phyloP scores from a whole-genome alignment of 164 flowering plant genomes.

The Protea cynaroides region DNA sequence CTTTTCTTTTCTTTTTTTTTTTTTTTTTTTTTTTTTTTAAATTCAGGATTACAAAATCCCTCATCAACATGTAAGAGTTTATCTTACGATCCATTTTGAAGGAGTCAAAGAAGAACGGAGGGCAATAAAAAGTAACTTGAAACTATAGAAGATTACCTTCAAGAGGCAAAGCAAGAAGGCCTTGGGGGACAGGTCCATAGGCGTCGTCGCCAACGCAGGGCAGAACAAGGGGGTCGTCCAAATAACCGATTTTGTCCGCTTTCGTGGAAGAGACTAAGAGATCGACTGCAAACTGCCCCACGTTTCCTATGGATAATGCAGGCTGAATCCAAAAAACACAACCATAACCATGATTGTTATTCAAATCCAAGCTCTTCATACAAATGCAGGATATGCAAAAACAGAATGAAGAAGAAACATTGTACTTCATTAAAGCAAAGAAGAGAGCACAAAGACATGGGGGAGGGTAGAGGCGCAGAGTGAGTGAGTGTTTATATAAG shows the following conservation, averaged over 20 bases:
- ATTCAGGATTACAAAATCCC: not conserved
- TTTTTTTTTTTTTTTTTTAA: not conserved
- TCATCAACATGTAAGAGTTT: not conserved
- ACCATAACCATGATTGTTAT: conserved; percentile 4
- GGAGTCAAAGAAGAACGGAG: not conserved
- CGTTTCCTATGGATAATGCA: conserved; percentile 88
- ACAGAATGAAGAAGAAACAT: not conserved
- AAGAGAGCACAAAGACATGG: not conserved
- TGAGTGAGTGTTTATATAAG: too few relatives aligned
- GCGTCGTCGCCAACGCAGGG: conserved; percentile 92
- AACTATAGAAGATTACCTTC: too few relatives aligned
- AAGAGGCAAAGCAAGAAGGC: conserved; percentile 31
- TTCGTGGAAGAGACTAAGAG: conserved; percentile 50
- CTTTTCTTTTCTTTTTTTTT: too few relatives aligned
- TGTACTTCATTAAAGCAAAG: not conserved
- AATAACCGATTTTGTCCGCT: conserved; percentile 63
- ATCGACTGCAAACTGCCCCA: conserved; percentile 82
- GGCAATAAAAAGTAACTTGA: too few relatives aligned
- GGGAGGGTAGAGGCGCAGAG: too few relatives aligned
- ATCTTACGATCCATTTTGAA: not conserved
- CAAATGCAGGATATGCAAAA: not conserved
- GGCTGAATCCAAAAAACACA: conserved; percentile 38
- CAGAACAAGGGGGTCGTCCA: conserved; percentile 70
- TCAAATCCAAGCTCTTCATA: not conserved
- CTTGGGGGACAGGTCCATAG: conserved; percentile 54